Conservation (phyloP, 176 grass and related monocot genomes). For the Pontederia crassipes region DNA sequence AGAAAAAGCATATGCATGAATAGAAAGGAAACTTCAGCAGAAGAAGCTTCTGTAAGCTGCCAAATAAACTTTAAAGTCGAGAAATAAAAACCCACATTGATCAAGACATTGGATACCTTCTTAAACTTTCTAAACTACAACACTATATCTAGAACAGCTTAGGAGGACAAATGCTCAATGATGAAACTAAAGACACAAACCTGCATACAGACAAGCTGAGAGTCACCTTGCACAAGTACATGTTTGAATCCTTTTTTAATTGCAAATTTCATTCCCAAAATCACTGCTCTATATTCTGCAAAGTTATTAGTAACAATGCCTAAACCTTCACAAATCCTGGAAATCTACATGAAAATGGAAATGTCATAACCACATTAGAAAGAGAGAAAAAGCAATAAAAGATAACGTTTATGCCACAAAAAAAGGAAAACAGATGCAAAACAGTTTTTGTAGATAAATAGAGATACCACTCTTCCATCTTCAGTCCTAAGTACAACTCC, state of each 20-base stretch:
- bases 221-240: slow-evolving; percentile 56
- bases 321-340: slow-evolving; percentile 60
- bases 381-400: slow-evolving; percentile 14
- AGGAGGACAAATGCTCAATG: neutral
- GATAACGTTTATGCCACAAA: slow-evolving; percentile 12
- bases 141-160: neutral
- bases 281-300: slow-evolving; percentile 61
- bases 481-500: slow-evolving; percentile 64
- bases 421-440: slow-evolving; percentile 1
- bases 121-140: too few species aligned
- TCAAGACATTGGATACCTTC: too few species aligned
- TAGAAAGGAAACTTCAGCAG: too few species aligned
- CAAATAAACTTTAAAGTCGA: too few species aligned
- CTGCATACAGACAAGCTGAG: slow-evolving; percentile 66
- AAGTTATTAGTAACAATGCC: slow-evolving; percentile 74
- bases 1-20: too few species aligned
- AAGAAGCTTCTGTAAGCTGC: too few species aligned
- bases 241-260: slow-evolving; percentile 54
- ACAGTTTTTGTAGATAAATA: neutral
- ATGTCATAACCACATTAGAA: too few species aligned
- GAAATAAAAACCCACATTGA: too few species aligned
- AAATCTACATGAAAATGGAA: slow-evolving; percentile 44
- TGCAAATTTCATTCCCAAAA: slow-evolving; percentile 59
- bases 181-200: slow-evolving; percentile 14
- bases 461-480: slow-evolving; percentile 61